Percentiles rank a stretch among this genome's conserved stretches.
These are phyloP conservation scores for Carex arenaria DNA, from an alignment of 202 grass and related monocot species.

Conservation along the genomic window DNA sequence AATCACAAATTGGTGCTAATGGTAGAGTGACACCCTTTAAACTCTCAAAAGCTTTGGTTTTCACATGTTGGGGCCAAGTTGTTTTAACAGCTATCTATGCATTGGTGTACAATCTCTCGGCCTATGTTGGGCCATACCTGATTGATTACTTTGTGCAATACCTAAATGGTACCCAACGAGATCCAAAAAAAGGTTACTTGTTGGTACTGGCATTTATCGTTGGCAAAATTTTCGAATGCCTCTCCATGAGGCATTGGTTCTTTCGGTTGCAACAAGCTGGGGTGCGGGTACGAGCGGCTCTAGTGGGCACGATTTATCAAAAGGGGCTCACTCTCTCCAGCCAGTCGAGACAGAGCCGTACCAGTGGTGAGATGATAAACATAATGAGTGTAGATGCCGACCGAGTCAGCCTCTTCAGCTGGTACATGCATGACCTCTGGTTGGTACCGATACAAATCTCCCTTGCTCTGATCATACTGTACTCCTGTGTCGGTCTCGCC, in stretches of 20 bases:
- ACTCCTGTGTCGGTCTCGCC: slow-evolving; percentile 54
- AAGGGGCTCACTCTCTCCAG: slow-evolving; percentile 67
- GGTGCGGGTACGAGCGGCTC: slow-evolving; percentile 40
- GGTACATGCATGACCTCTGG: slow-evolving; percentile 87
- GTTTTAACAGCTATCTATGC: slow-evolving; percentile 61
- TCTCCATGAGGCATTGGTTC: slow-evolving; percentile 71
- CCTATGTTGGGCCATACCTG: slow-evolving; percentile 83
- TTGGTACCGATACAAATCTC: slow-evolving; percentile 59
- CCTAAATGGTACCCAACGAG: slow-evolving; percentile 54
- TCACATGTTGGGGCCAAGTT: slow-evolving; percentile 60
- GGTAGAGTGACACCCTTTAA: slow-evolving; percentile 50
- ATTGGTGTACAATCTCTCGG: slow-evolving; percentile 57
- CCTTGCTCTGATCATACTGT: slow-evolving; percentile 66
- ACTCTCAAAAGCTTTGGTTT: slow-evolving; percentile 61
- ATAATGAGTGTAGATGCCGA: slow-evolving; percentile 73
- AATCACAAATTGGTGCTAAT: slow-evolving; percentile 21
- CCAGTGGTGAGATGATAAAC: slow-evolving; percentile 82
- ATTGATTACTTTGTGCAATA: slow-evolving; percentile 81
- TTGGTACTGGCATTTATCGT: slow-evolving; percentile 56
- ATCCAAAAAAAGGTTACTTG: slow-evolving; percentile 48
- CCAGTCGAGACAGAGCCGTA: slow-evolving; percentile 62
- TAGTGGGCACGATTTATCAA: slow-evolving; percentile 59
- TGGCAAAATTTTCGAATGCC: slow-evolving; percentile 66
- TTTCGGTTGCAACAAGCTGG: slow-evolving; percentile 70
- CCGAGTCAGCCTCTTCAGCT: slow-evolving; percentile 47